These are phyloP conservation scores for Salix viminalis DNA, from an alignment of 345 rosid species.

Conservation along the genomic window DNA sequence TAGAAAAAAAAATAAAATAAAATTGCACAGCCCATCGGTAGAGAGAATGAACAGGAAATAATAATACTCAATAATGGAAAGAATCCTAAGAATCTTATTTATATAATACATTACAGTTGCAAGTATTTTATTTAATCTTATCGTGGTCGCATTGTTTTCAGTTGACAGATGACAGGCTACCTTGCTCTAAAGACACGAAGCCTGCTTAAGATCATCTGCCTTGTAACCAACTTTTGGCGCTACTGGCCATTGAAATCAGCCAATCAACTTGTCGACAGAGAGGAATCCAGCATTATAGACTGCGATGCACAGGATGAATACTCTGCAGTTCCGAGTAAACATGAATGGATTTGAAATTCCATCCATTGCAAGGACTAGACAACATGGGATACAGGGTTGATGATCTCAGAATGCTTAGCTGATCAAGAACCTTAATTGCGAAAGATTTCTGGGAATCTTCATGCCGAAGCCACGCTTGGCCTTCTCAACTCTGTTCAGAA, in stretches of 20 bases:
- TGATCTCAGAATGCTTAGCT: neutral
- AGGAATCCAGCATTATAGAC: neutral
- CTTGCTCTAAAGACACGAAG: neutral
- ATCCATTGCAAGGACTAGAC: neutral
- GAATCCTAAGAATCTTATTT: neutral
- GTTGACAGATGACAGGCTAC: neutral
- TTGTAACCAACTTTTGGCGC: neutral
- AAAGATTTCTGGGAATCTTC: conserved; percentile 16
- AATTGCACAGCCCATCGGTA: too few relatives aligned
- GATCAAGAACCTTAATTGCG: neutral
- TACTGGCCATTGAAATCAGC: neutral
- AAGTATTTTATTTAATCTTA: too few relatives aligned
- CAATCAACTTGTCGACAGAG: neutral
- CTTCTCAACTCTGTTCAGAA: conserved; percentile 22
- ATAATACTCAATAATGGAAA: neutral
- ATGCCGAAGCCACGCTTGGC: conserved; percentile 24
- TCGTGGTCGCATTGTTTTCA: neutral
- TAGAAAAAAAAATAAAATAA: too few relatives aligned
- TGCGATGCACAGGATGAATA: neutral
- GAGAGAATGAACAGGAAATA: too few relatives aligned
- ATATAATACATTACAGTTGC: too few relatives aligned
- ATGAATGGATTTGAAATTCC: neutral
- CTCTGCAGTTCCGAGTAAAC: neutral
- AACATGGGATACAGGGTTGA: neutral
- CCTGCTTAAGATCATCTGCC: neutral